Base-by-base conservation (phyloP, 2,329 filamentous ascomycete genomes). In the Lachnellula suecica region DNA sequence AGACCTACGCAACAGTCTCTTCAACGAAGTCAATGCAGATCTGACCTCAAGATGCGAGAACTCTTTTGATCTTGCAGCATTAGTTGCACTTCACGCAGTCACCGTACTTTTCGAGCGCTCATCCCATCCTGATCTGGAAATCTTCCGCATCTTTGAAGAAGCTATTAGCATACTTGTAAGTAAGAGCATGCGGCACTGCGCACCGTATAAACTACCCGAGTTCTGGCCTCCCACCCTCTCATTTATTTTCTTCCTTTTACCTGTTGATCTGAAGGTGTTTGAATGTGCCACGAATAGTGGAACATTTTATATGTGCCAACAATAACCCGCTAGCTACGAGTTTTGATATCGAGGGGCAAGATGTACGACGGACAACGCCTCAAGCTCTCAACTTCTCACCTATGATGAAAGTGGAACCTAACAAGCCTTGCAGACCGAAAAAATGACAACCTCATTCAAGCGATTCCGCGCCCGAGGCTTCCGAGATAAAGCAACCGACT, bases 21-120 rank as follows among this genome's bases (percentile, higher is more conserved):
- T 59, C 15, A 50, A 52, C 23, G 56, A 58, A 48, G 49, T 55
- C 37, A 56, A 58, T 25, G 54, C 47, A 10, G 56, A 54, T 44
- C 31, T 58, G 11, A 53, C 51, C 9, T 42, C 41, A 11, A 47
- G 53, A 20, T 56, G 53, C 27, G 53, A 56, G 7, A 56, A 53
- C 41, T 23, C 53, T 15, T 50, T 47, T 24, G 53, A 53, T 34
- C 47, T 56, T 24, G 50, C 53, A 35, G 53, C 50, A 44, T 45
- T 51, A 27, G 25, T 52, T 34, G 49, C 49, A 22, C 45, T 52
- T 25, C 48, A 54, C 45, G 52, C 52, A 31, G 49, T 52, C 2
- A 54, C 52, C 13, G 34, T 54, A 2, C 38, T 54, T 9, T 52
- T 51, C 22, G 52, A 54, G 38, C 35, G 48, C 20, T 52, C 48